Evolutionary conservation across 164 flowering plant species (phyloP).

Genomic region (Saururus chinensis): DNA sequence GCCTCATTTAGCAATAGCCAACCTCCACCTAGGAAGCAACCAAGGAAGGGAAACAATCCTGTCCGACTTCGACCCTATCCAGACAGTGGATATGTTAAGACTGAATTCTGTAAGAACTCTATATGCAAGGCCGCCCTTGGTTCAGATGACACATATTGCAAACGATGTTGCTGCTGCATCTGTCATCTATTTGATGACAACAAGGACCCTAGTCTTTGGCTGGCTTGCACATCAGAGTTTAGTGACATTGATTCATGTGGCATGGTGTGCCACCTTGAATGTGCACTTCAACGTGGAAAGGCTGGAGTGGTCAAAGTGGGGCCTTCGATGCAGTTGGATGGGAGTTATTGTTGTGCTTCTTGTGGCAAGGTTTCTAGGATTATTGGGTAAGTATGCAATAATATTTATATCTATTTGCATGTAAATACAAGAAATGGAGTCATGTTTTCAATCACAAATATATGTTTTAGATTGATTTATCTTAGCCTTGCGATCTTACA

Average conservation of each 20-base stretch:
- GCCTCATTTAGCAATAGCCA: conserved; percentile 11
- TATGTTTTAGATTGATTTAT: neutral
- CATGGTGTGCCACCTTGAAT: conserved; percentile 88
- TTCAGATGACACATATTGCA: conserved; percentile 77
- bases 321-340: conserved; percentile 89
- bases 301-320: conserved; percentile 92
- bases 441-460: too few species aligned
- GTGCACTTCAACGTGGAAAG: conserved; percentile 77
- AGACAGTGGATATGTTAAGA: conserved; percentile 34
- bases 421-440: neutral
- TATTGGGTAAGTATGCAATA: conserved; percentile 45
- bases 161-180: conserved; percentile 95
- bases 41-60: conserved; percentile 73
- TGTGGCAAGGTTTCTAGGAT: conserved; percentile 96
- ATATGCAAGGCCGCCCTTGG: conserved; percentile 78
- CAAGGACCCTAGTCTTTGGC: conserved; percentile 99
- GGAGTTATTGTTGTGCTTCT: conserved; percentile 93
- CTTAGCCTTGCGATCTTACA: neutral
- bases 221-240: conserved; percentile 76
- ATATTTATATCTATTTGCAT: neutral
- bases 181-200: conserved; percentile 96
- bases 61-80: conserved; percentile 30
- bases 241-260: conserved; percentile 68
- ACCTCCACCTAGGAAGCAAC: conserved; percentile 46
- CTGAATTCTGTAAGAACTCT: conserved; percentile 88